Base-by-base conservation (phyloP, 352 stramenopile genomes). In the Pythium inflatum region DNA sequence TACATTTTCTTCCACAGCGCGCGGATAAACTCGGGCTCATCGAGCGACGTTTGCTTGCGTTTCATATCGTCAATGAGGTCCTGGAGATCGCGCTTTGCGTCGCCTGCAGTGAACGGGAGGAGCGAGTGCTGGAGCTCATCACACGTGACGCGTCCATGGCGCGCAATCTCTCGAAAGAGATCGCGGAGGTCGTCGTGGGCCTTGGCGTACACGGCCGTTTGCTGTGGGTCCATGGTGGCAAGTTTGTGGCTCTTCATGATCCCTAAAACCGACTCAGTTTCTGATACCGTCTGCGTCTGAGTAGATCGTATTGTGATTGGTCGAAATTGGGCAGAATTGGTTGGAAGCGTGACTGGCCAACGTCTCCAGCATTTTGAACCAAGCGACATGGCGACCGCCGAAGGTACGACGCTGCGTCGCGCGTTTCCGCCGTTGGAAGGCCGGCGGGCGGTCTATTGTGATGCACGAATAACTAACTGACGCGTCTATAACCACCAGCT, bases 1-100 rank as follows among this genome's bases (percentile, higher is more conserved):
- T 92, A 92, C 81, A 89, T 88, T 55, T 79, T 86, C 49, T 78
- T 81, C 82, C 81, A 89, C 66, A 92, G 62, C 22, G 85, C 69
- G 25, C 79, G 82, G 16, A 89, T 69, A 62, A 92, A 92, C 51
- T 90, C 81, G 9, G 76, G 60, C 49, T 92, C 82, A 53, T 89
- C 78, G 3, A 92, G 69, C 27, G 69, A 73, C n/a, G 65, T 49
- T 13, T 77, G 80, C 45, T 68, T 77, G 38, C 51, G 66, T 62
- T 67, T 73, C 50, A 92, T 76, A 22, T 91, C 84, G 4, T 78
- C 69, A 25, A 91, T 71, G 31, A 92, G 72, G 59, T 80, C 73
- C 50, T 82, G 57, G 16, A 92, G 67, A 62, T 91, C 82, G 24
- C 73, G 68, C 66, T 71, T 76, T 49, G 74, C 82, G 57, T 88